A percentile compares a stretch with the other conserved stretches of the same genome.
Conservation (phyloP, 176 grass and related monocot genomes). For the Olyra latifolia region DNA sequence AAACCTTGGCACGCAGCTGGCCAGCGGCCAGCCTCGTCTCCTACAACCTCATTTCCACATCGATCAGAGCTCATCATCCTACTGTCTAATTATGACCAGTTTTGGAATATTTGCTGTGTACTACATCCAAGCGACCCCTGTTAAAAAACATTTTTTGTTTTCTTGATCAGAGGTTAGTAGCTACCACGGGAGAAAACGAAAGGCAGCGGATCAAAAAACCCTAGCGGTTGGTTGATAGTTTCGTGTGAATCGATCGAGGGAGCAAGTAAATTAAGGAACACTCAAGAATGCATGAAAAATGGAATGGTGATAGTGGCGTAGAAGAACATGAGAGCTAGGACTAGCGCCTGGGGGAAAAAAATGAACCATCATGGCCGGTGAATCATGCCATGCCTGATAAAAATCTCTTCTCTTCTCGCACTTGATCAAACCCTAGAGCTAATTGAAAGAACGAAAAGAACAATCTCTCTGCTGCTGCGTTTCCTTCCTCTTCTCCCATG, state of each 20-base stretch:
- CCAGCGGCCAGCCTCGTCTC: slow-evolving; percentile 18
- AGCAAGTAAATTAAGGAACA: background rate
- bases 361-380: slow-evolving; percentile 45
- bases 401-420: slow-evolving; percentile 49
- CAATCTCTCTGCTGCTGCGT: slow-evolving; percentile 42
- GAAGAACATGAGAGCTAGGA: background rate
- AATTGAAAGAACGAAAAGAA: slow-evolving; percentile 52
- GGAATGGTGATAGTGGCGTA: background rate
- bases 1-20: slow-evolving; percentile 44
- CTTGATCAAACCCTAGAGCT: slow-evolving; percentile 68
- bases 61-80: background rate
- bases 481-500: slow-evolving; percentile 40
- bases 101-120: background rate
- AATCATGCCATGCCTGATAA: slow-evolving; percentile 27
- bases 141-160: background rate
- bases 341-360: background rate
- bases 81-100: background rate
- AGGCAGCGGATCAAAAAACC: background rate
- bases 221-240: background rate
- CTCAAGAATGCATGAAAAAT: slow-evolving; percentile 19
- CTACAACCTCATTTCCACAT: background rate
- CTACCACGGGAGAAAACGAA: background rate
- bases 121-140: background rate
- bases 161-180: background rate
- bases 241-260: background rate